A percentile compares a stretch with the other conserved stretches of the same genome.
Evolutionary conservation across 495 filamentous ascomycete species (phyloP).

Genomic region (Aspergillus diversus): DNA sequence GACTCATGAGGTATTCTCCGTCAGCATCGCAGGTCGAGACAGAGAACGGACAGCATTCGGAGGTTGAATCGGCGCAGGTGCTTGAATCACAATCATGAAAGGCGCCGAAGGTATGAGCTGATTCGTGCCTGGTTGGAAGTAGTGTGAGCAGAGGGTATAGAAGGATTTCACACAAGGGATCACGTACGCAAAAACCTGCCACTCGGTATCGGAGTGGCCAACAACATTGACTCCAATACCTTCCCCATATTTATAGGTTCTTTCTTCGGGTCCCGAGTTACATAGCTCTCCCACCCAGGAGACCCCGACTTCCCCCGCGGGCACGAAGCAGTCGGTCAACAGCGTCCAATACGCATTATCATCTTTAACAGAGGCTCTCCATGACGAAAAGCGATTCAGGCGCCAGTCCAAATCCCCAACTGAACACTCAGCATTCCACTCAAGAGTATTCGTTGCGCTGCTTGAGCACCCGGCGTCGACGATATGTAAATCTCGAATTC

Average conservation of each 20-base stretch:
- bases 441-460: constrained; percentile 57
- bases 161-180: no score
- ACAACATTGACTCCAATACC: constrained; percentile 84
- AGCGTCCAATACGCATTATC: constrained; percentile 85
- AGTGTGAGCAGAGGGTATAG: no score
- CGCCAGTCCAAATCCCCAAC: constrained; percentile 66
- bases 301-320: constrained; percentile 76
- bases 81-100: constrained; percentile 78
- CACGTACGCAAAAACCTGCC: constrained; percentile 78
- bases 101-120: constrained; percentile 87
- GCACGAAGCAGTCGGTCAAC: constrained; percentile 73
- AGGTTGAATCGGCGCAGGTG: constrained; percentile 51
- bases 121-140: constrained; percentile 60
- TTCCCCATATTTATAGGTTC: neutral
- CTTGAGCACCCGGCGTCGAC: constrained; percentile 67
- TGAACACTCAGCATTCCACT: constrained; percentile 76
- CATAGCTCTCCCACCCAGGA: constrained; percentile 89
- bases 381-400: constrained; percentile 76
- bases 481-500: constrained; percentile 76
- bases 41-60: constrained; percentile 81
- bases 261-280: constrained; percentile 31
- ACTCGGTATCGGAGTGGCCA: constrained; percentile 65
- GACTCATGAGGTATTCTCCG: constrained; percentile 85
- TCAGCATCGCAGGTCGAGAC: constrained; percentile 67
- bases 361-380: constrained; percentile 72